These are phyloP conservation scores for Colletotrichum sp. DNA, from an alignment of 2,329 filamentous ascomycete species.

Conservation along the genomic window DNA sequence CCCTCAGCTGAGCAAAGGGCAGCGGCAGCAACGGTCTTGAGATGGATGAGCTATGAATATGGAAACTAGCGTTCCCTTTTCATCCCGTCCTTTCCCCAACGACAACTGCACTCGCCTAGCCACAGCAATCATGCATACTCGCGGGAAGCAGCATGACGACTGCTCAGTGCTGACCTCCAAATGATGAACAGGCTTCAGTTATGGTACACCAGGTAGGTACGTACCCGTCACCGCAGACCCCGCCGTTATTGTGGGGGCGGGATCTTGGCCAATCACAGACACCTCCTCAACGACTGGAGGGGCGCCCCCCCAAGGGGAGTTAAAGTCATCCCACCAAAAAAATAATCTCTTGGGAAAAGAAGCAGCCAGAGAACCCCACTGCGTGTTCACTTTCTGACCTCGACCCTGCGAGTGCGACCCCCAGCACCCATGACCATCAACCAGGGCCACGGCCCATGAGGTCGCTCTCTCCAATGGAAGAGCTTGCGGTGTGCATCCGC, in stretches of 20 bases:
- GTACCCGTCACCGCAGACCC: neutral
- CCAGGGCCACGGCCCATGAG: neutral
- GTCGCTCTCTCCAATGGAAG: neutral
- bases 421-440: constrained; percentile 5
- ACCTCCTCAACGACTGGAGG: constrained; percentile 10
- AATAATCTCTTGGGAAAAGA: neutral
- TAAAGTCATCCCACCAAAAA: constrained; percentile 18
- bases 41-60: neutral
- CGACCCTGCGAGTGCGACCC: constrained; percentile 11
- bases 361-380: constrained; percentile 10
- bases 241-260: neutral
- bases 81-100: neutral
- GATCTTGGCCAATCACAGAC: neutral
- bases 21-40: neutral
- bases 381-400: neutral
- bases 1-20: neutral
- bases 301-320: neutral
- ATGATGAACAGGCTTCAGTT: neutral
- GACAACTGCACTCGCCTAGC: neutral
- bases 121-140: neutral
- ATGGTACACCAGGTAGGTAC: neutral
- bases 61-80: neutral
- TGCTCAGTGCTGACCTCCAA: neutral
- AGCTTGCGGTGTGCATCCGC: constrained; percentile 12
- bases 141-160: neutral